Percentiles rank a stretch among this genome's conserved stretches.
Conservation (phyloP, 23 red algal genomes). For the Porphyridium purpureum region DNA sequence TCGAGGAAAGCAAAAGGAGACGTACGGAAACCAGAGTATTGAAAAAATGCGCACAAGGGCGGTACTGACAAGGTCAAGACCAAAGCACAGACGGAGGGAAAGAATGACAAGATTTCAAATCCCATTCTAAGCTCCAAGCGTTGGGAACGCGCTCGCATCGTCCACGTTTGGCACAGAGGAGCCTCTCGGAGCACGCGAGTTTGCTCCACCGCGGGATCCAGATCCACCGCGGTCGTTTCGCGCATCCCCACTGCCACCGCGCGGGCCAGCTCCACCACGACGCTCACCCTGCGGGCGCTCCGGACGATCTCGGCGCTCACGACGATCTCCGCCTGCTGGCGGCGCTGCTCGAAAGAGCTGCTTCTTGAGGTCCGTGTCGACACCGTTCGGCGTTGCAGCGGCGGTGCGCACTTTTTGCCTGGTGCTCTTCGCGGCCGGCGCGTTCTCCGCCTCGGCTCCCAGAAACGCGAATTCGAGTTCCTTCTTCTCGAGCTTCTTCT, state of each 20-base stretch:
- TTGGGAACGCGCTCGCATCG: background rate
- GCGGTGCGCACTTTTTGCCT: background rate
- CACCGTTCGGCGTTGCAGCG: background rate
- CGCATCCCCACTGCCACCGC: background rate
- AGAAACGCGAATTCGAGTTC: background rate
- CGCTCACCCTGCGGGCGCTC: background rate
- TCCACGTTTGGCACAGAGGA: background rate
- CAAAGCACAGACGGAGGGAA: too few relatives aligned
- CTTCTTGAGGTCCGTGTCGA: background rate
- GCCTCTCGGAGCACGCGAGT: background rate
- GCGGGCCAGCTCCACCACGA: background rate
- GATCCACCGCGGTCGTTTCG: background rate
- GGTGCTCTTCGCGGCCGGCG: background rate
- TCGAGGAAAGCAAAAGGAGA: too few relatives aligned
- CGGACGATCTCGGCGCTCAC: background rate
- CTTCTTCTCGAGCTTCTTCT: constrained; percentile 1
- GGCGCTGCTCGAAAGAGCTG: background rate
- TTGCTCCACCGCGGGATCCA: background rate
- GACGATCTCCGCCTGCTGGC: background rate
- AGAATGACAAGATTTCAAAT: too few relatives aligned
- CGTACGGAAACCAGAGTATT: too few relatives aligned
- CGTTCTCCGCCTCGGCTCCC: background rate
- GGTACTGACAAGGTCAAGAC: too few relatives aligned
- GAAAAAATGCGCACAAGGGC: too few relatives aligned
- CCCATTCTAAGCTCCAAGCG: too few relatives aligned